A percentile compares a stretch with the other conserved stretches of the same genome.
phyloP scores from a whole-genome alignment of 441 rosid species.

The Brassica balearica region DNA sequence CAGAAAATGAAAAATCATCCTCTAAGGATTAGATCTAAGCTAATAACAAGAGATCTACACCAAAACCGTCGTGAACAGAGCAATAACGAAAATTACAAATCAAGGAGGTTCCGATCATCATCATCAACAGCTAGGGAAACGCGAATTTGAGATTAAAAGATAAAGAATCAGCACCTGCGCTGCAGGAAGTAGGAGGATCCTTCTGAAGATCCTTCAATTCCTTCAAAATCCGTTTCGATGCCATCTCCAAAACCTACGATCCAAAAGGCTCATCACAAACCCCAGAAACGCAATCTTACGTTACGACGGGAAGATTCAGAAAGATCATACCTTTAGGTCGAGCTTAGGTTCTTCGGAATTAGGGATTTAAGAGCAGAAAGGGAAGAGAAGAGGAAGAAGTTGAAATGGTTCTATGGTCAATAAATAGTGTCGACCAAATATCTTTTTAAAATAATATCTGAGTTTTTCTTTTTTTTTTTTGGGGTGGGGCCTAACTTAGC shows the following conservation, averaged over 20 bases:
- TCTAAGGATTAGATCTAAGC: conserved; percentile 22
- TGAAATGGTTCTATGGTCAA: conserved; percentile 10
- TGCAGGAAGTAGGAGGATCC: conserved; percentile 89
- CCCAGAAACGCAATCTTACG: neutral
- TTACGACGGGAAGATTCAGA: neutral
- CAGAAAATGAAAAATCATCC: neutral
- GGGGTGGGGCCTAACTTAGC: conserved; percentile 41
- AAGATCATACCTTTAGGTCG: neutral
- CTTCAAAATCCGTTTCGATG: conserved; percentile 88
- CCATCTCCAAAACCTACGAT: conserved; percentile 60
- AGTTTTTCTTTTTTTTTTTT: conserved; percentile 4
- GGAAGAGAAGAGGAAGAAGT: conserved; percentile 16
- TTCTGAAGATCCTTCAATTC: conserved; percentile 85
- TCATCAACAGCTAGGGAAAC: neutral
- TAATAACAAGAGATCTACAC: conserved; percentile 23
- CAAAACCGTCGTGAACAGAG: conserved; percentile 1
- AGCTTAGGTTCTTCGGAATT: conserved; percentile 7
- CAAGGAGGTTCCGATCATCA: neutral
- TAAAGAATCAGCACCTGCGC: conserved; percentile 46
- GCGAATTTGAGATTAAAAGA: neutral
- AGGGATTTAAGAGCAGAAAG: neutral
- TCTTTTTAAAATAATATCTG: neutral
- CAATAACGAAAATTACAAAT: neutral
- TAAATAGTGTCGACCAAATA: conserved; percentile 27
- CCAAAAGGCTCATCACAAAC: neutral